Percentiles rank a stretch among this genome's conserved stretches.
Evolutionary conservation across 805 yeast genomes (phyloP).

Genomic region (Saccharomycopsis sp.): DNA sequence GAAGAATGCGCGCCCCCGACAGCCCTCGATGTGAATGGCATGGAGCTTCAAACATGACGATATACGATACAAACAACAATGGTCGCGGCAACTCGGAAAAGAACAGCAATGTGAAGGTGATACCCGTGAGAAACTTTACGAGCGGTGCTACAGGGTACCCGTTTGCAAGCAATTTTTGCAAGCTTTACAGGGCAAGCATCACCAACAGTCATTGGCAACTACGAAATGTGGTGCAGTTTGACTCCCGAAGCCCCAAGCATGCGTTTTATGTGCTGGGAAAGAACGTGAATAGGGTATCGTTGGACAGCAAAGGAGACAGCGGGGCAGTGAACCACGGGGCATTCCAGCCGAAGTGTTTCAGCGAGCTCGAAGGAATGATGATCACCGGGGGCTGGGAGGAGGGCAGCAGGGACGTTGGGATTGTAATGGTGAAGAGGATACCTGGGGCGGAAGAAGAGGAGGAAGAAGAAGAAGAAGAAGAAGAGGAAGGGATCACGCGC

Average conservation of each 20-base stretch:
- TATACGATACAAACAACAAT: no score
- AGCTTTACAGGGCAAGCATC: constrained; percentile 23
- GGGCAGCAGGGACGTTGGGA: neutral
- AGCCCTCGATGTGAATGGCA: no score
- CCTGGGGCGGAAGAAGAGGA: constrained; percentile 31
- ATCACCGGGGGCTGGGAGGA: constrained; percentile 39
- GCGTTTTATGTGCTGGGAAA: constrained; percentile 54
- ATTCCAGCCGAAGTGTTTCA: constrained; percentile 57
- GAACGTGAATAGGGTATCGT: neutral
- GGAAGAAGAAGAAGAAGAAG: no score
- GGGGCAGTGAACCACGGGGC: neutral
- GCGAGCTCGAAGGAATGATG: constrained; percentile 41
- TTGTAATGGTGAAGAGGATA: constrained; percentile 5
- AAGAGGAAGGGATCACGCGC: constrained; percentile 35
- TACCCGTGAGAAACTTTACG: no score
- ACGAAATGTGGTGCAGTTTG: constrained; percentile 57
- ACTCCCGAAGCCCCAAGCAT: constrained; percentile 33
- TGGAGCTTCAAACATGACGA: no score
- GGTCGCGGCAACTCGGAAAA: no score
- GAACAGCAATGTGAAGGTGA: no score
- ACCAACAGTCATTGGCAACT: constrained; percentile 65
- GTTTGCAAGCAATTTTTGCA: constrained; percentile 5
- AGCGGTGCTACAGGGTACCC: constrained; percentile 13
- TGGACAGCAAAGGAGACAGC: neutral
- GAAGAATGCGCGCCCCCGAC: no score